phyloP scores from a whole-genome alignment of 495 filamentous ascomycete genomes.

The Hypoxylon cercidicola region DNA sequence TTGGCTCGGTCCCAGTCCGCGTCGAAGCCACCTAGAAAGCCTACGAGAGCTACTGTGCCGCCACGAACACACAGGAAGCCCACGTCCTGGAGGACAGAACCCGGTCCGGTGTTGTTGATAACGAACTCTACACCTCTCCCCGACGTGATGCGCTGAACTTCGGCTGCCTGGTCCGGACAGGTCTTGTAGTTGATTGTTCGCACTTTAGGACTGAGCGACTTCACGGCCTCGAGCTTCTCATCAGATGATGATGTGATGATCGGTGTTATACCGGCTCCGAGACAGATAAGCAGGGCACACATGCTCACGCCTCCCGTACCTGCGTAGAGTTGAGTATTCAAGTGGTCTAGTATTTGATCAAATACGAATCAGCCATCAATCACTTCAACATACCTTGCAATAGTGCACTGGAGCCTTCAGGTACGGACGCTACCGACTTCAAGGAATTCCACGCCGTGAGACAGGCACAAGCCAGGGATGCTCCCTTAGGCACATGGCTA shows the following conservation, averaged over 20 bases:
- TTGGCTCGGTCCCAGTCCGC: conserved; percentile 23
- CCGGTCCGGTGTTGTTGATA: conserved; percentile 36
- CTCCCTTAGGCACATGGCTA: too few species aligned
- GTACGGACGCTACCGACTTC: conserved; percentile 1
- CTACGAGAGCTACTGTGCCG: conserved; percentile 31
- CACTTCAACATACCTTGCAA: conserved; percentile 17
- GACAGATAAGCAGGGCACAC: conserved; percentile 32
- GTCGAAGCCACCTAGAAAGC: conserved; percentile 24
- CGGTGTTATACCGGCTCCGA: conserved; percentile 38
- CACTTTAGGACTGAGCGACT: conserved; percentile 27
- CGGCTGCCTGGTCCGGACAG: conserved; percentile 26
- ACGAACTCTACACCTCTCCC: conserved; percentile 49
- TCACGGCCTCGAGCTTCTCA: conserved; percentile 38
- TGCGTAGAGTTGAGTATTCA: not conserved
- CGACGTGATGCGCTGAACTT: conserved; percentile 42
- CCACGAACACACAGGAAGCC: not conserved
- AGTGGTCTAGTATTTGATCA: not conserved
- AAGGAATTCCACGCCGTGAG: conserved; percentile 31
- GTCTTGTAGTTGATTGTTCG: conserved; percentile 46
- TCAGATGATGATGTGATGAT: conserved; percentile 58
- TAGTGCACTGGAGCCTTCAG: not conserved
- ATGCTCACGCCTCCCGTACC: conserved; percentile 40
- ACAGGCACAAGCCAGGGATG: conserved; percentile 17
- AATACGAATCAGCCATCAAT: not conserved
- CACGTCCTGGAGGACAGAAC: conserved; percentile 27